Base-by-base conservation (phyloP, 441 rosid species). In the Sinapis alba region DNA sequence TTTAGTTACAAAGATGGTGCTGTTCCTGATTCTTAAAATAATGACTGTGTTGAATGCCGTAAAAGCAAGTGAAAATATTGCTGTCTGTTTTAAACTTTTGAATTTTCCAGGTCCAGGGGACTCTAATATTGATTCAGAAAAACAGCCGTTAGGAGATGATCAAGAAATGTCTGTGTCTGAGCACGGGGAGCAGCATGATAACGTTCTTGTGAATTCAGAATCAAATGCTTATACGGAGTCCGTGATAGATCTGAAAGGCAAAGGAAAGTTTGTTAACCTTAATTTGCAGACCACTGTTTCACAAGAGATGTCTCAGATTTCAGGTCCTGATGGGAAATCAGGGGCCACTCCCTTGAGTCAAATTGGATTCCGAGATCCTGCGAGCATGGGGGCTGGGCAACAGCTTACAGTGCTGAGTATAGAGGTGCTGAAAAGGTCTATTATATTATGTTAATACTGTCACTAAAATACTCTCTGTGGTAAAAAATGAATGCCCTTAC, bases 291-390 rank as follows among this genome's bases (percentile, higher is more conserved):
- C 58, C 38, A 70, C 76, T 77, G 63, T 45, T 72, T 74, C 84
- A 19, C 86, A 83, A 76, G 96, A 96, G 81, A 68, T 83, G 74
- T 96, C 98, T 62, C 98, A 96, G 86, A 87, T 96, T 78, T 96
- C 98, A 2, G 97, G 94, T 34, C 98, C 98, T 79, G 89, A 79
- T 72, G 88, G 83, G 71, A 86, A 88, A 82, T 85, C 98, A 63
- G 84, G 86, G 68, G 82, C 88, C 57, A 96, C 98, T 78, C 98
- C 99, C 69, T 89, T 89, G 71, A 93, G 97, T 83, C 97, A 96
- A 88, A 88, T 86, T 62, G 99, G 99, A 62, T 96, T 92, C 76
- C 91, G 89, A 77, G 98, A 96, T 89, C 96, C 98, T 80, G 98
- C 98, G 18, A 93, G 96, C 84, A 77, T 86, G 81, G 98, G 99